These are phyloP conservation scores for Croton laevigatus DNA, from an alignment of 441 rosid species.

Conservation along the genomic window DNA sequence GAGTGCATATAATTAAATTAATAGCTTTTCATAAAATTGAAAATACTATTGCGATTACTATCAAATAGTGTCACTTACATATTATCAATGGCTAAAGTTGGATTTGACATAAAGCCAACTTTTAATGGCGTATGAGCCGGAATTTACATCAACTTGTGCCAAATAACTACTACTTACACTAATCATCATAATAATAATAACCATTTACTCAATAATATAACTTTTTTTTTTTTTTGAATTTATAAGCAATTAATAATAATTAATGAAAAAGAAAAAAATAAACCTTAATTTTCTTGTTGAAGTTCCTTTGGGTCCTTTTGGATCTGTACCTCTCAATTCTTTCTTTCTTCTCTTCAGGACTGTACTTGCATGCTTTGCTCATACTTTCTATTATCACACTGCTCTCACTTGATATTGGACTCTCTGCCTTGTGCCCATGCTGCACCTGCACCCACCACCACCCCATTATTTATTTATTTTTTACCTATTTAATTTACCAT, in stretches of 20 bases:
- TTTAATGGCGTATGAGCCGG: background rate
- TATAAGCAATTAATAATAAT: no score
- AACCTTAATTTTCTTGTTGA: constrained; percentile 97
- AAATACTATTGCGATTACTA: constrained; percentile 12
- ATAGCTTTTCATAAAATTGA: background rate
- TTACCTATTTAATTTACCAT: background rate
- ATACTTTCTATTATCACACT: constrained; percentile 80
- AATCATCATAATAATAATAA: no score
- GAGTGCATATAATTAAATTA: background rate
- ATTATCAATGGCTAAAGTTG: background rate
- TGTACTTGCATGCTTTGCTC: constrained; percentile 70
- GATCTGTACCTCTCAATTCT: constrained; percentile 77
- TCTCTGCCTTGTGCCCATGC: constrained; percentile 46
- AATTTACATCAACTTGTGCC: background rate
- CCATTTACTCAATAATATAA: no score
- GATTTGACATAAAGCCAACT: constrained; percentile 27
- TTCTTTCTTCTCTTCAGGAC: constrained; percentile 87
- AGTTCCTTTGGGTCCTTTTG: constrained; percentile 82
- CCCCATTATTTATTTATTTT: background rate
- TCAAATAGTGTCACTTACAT: constrained; percentile 9
- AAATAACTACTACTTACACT: no score
- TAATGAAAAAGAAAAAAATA: background rate
- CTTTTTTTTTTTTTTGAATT: no score
- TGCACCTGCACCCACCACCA: constrained; percentile 20
- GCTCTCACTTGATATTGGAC: constrained; percentile 72